These are phyloP conservation scores for Liriodendron chinense DNA, from an alignment of 164 flowering plant species.

Conservation along the genomic window DNA sequence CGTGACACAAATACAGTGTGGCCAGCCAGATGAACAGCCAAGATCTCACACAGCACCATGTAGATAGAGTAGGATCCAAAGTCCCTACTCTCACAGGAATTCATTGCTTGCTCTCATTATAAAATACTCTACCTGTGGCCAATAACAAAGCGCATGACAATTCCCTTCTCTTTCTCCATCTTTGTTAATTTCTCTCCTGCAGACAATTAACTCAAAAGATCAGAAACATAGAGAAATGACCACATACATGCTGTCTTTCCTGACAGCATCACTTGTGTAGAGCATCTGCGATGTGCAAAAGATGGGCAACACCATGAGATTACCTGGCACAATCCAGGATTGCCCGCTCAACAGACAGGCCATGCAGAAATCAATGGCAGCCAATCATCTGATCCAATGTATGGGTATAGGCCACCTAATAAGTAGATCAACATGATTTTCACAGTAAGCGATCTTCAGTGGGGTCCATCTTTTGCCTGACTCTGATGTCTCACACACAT, in stretches of 20 bases:
- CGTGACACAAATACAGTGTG: neutral
- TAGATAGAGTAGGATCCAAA: neutral
- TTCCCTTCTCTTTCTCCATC: conserved; percentile 81
- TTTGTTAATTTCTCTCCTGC: conserved; percentile 61
- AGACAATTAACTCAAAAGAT: neutral
- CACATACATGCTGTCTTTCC: neutral
- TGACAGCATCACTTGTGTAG: neutral
- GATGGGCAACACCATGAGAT: neutral
- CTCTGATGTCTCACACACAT: neutral
- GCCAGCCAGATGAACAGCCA: neutral
- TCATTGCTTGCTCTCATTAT: too few relatives aligned
- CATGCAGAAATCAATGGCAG: neutral
- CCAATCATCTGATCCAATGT: neutral
- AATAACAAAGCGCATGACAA: conserved; percentile 83
- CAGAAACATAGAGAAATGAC: neutral
- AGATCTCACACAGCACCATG: neutral
- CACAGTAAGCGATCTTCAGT: too few relatives aligned
- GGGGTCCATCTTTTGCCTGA: neutral
- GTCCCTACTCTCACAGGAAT: neutral
- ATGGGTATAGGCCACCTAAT: neutral
- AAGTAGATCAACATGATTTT: neutral
- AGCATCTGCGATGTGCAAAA: neutral
- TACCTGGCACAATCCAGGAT: neutral
- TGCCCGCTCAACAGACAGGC: neutral
- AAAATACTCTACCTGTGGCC: conserved; percentile 71